Evolutionary conservation across 768 basidiomycete genomes (phyloP), one percentile per base, ranked within the genome.

Genomic region (Lactifluus echinatus): DNA sequence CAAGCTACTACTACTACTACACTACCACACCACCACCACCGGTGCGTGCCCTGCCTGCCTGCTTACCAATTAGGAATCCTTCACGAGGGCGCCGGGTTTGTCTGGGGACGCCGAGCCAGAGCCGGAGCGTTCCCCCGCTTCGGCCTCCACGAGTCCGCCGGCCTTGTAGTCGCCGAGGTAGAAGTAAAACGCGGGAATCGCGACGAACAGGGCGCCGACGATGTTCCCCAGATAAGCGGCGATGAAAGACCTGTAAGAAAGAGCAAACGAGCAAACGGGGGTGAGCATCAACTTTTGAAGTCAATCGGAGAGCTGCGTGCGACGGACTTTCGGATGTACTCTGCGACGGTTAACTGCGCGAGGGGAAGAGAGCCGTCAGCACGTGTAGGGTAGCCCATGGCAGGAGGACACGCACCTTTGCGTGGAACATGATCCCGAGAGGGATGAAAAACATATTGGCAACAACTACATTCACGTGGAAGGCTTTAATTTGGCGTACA

Each of bases 381-480:
- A 15, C 28, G 15, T 29, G 10, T 3, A 21, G n/a, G n/a, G n/a
- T n/a, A n/a, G n/a, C n/a, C n/a, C n/a, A n/a, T n/a, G n/a, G 15
- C 10, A 3, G 28, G 2, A 19, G 44, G 52, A 14, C 12, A 70
- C 82, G 63, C 66, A 85, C 85, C 50, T 80, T 69, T 26, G 84
- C 82, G 23, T 81, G 78, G 64, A 87, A 81, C 77, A 87, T 81
- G 33, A 88, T 86, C 8, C 84, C 76, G 36, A 87, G 67, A 0
- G 84, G 84, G 8, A 88, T 70, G 3, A 80, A 85, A 67, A 82
- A 87, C 86, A 88, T 87, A 66, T 88, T 88, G 19, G 86, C 86
- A 26, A 85, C 71, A 10, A 85, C 84, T 84, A 45, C 36, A 17
- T 12, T 11, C 21, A 36, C 3, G 42, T 12, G 43, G 43, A 11